Percentiles rank a stretch among this genome's conserved stretches.
Evolutionary conservation across 805 yeast species (phyloP).

Genomic region (Hanseniaspora nectarophila): DNA sequence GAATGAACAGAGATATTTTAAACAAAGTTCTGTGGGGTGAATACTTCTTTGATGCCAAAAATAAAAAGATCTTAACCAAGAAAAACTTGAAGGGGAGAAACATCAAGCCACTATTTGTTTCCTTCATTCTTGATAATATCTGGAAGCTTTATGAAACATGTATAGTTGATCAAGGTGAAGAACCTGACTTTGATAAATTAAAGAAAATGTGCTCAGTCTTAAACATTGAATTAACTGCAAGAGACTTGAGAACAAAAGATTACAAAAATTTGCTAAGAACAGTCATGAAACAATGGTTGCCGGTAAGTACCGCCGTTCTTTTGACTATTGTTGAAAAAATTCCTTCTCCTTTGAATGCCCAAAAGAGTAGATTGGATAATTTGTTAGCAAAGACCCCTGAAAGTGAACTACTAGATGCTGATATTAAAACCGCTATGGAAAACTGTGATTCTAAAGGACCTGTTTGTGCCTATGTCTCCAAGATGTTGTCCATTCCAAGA

Average conservation of each 20-base stretch:
- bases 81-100: constrained; percentile 51
- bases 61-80: constrained; percentile 64
- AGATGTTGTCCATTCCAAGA: constrained; percentile 75
- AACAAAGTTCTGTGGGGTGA: constrained; percentile 95
- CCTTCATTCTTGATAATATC: constrained; percentile 72
- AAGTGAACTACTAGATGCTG: constrained; percentile 35
- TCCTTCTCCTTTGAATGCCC: constrained; percentile 76
- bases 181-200: constrained; percentile 48
- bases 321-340: constrained; percentile 72
- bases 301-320: constrained; percentile 74
- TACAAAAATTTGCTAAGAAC: constrained; percentile 47
- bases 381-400: constrained; percentile 33
- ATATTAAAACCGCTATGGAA: constrained; percentile 44
- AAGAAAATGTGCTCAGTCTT: constrained; percentile 65
- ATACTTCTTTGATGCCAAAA: constrained; percentile 75
- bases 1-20: constrained; percentile 66
- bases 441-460: constrained; percentile 59
- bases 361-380: constrained; percentile 54
- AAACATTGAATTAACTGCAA: constrained; percentile 52
- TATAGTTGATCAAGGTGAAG: constrained; percentile 31
- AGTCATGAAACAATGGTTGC: constrained; percentile 87
- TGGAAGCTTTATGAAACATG: constrained; percentile 83
- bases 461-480: constrained; percentile 69
- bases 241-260: constrained; percentile 75
- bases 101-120: constrained; percentile 74